Conservation (phyloP, 1,284 basidiomycete species). For the Afroboletus lepidellus region DNA sequence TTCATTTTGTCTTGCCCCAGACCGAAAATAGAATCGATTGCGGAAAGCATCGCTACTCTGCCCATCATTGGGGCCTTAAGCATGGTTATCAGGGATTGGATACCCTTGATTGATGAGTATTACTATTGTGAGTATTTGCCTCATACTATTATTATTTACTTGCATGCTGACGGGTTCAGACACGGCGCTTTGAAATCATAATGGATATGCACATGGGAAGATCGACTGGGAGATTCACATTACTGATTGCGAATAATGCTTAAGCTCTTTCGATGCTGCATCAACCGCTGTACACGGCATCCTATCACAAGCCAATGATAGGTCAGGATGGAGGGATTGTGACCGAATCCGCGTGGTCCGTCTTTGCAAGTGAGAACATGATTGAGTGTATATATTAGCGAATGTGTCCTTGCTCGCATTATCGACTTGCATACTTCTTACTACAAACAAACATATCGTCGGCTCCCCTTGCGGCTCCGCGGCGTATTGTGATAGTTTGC, state of each 20-base stretch:
- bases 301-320: not conserved
- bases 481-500: not conserved
- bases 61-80: constrained; percentile 78
- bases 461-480: not conserved
- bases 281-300: too few relatives aligned
- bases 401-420: not conserved
- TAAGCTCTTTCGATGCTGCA: not conserved
- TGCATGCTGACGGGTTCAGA: constrained; percentile 35
- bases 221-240: constrained; percentile 1
- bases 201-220: constrained; percentile 1
- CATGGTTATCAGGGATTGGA: constrained; percentile 83
- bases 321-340: not conserved
- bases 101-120: constrained; percentile 92
- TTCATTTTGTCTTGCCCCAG: constrained; percentile 40
- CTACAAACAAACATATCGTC: not conserved
- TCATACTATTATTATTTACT: not conserved
- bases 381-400: not conserved
- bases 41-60: constrained; percentile 55
- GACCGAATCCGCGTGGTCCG: not conserved
- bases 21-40: constrained; percentile 71
- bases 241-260: not conserved
- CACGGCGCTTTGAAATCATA: constrained; percentile 46
- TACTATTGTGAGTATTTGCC: constrained; percentile 77
- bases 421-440: not conserved
- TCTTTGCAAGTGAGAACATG: not conserved